Base-by-base conservation (phyloP, 345 rosid species). In the Mangifera indica region DNA sequence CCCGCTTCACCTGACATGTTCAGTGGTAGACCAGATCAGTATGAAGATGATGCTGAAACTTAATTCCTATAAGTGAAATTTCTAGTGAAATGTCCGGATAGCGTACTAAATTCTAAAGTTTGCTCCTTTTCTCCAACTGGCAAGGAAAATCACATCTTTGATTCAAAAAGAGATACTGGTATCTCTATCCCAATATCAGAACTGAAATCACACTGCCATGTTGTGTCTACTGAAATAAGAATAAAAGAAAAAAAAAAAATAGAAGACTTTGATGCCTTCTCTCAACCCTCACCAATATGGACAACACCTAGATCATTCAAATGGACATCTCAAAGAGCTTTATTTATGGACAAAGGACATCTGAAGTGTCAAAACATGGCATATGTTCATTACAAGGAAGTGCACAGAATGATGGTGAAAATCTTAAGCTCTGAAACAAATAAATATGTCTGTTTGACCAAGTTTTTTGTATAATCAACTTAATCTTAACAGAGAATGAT, bases 401-500 rank as follows among this genome's bases (percentile, higher is more conserved):
- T 26, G 12, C 26, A n/a, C 62, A 67, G 34, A 79, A 60, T 9
- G 67, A 70, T 80, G 92, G 96, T 88, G 81, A 74, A 70, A 48
- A 63, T 45, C 59, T 52, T 21, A 7, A 13, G 55, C 48, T 72
- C 69, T 44, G 37, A 69, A 56, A 60, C 45, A 72, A 53, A 77
- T 58, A 72, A 48, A 74, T 58, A 57, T 46, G 22, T n/a, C 29
- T 51, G 21, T 32, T 48, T 53, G 25, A 56, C 59, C 32, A 55
- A 44, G 60, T 49, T 69, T 45, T 59, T 69, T 22, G 5, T 21
- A 63, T 53, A 63, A 48, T 45, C 37, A 46, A 46, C 70, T 48
- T 29, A 72, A 68, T 29, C 29, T 59, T 24, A 65, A 37, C n/a
- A 17, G n/a, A 13, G 12, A 20, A 63, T 17, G 45, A 54, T 52